Conservation (phyloP, 1,139 yeast species). For the Candida gigantensis region DNA sequence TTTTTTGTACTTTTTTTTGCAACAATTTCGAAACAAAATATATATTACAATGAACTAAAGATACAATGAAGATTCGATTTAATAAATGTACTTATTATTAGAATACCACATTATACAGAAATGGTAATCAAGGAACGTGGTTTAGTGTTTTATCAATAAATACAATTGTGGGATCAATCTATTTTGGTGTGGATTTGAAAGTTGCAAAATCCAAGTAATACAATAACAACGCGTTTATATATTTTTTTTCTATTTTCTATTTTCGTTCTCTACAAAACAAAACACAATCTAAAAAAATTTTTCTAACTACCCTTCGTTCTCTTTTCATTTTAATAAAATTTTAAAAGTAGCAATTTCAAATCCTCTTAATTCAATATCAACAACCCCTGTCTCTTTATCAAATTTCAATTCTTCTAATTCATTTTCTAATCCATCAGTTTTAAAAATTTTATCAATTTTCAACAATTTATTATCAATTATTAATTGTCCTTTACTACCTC, state of each 20-base stretch:
- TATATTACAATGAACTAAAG: too few species aligned
- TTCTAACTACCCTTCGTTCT: not conserved
- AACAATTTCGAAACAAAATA: too few species aligned
- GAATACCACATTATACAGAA: too few species aligned
- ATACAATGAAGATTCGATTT: too few species aligned
- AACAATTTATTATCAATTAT: constrained; percentile 32
- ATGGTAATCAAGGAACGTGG: too few species aligned
- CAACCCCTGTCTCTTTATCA: constrained; percentile 24
- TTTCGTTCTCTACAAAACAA: not conserved
- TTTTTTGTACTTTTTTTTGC: too few species aligned
- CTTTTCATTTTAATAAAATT: constrained; percentile 36
- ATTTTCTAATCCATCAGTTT: constrained; percentile 74
- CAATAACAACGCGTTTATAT: too few species aligned
- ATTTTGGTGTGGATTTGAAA: too few species aligned
- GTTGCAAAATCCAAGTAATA: not conserved
- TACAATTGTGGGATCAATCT: too few species aligned
- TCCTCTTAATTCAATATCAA: constrained; percentile 58
- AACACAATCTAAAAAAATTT: not conserved
- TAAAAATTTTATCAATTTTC: constrained; percentile 50
- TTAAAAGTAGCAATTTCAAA: constrained; percentile 78
- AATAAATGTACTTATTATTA: too few species aligned
- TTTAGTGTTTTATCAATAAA: too few species aligned
- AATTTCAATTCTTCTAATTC: constrained; percentile 35
- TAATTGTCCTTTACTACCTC: constrained; percentile 51
- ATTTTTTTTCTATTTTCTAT: too few species aligned